Base-by-base conservation (phyloP, 768 basidiomycete genomes). In the Filobasidium floriforme region DNA sequence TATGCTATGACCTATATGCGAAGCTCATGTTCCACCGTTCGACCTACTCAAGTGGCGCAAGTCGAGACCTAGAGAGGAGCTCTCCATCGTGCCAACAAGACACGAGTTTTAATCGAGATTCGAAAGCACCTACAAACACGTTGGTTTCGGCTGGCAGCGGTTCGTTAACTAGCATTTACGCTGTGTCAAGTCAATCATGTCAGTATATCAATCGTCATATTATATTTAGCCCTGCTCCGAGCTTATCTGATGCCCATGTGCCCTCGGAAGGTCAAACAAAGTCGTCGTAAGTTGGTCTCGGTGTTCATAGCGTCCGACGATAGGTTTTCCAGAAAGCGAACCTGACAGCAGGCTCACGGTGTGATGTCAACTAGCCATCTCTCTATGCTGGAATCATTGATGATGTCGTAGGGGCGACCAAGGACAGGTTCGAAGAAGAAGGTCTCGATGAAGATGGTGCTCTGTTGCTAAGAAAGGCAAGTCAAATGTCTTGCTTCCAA, bases 331-430 rank as follows among this genome's bases (percentile, higher is more conserved):
- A 37, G 32, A 37, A 37, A 37, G 4, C 32, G 32, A 37, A 37
- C 32, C 32, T 37, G 32, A 37, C 32, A 9, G 32, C 32, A 37
- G 32, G 32, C 9, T 37, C 32, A 37, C 32, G 32, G 9, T 37
- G 32, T 37, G 32, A 37, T 49, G 15, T 5, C 22, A 15, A 3
- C 2, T 49, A 49, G 46, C 92, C 92, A 77, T 75, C 80, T 72
- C 89, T 90, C 73, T 99, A 99, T 80, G 89, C 94, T 70, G 79
- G 85, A 66, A 89, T 99, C 80, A 97, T 99, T 81, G 92, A 96
- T 85, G 92, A 97, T 80, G 93, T 98, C 71, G 88, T 98, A 73
- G 80, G 81, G 40, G 82, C 84, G 72, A 89, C 94, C 82, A 90
- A 89, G 81, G 82, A 86, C 79, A 93, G 97, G 77, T 99, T 98